phyloP scores from a whole-genome alignment of 306 rosid genomes.

The Glycine tomentella region DNA sequence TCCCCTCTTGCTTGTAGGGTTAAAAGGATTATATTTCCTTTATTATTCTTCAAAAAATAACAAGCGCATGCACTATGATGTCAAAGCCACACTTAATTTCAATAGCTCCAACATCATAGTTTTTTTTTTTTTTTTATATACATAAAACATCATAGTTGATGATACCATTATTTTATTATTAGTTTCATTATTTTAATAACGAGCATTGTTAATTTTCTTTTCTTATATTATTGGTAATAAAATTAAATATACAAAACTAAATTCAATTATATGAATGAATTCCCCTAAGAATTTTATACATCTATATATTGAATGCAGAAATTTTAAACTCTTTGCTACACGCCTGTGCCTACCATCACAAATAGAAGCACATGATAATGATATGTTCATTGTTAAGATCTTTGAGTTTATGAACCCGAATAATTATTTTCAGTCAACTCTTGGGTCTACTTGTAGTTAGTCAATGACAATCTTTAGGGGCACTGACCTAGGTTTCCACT shows the following conservation, averaged over 20 bases:
- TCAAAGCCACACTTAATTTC: too few relatives aligned
- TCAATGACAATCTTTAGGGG: conserved; percentile 46
- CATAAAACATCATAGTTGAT: not conserved
- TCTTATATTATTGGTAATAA: not conserved
- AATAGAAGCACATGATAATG: conserved; percentile 23
- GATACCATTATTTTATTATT: not conserved
- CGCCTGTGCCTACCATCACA: too few relatives aligned
- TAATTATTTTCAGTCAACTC: conserved; percentile 51
- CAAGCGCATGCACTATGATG: not conserved
- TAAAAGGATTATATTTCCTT: not conserved
- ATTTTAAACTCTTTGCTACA: not conserved
- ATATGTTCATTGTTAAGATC: conserved; percentile 47
- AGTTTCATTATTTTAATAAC: not conserved
- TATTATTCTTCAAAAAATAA: not conserved
- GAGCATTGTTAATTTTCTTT: not conserved
- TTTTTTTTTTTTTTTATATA: too few relatives aligned
- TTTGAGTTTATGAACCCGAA: conserved; percentile 47
- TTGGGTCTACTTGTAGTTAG: conserved; percentile 58
- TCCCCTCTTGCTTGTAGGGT: not conserved
- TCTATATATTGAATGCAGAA: not conserved
- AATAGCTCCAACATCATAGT: not conserved
- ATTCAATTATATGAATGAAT: not conserved
- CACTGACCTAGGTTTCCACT: conserved; percentile 49
- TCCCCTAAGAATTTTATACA: not conserved
- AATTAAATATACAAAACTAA: not conserved